These are phyloP conservation scores for Endocalyx cinctus DNA, from an alignment of 2,329 filamentous ascomycete genomes.

Conservation along the genomic window DNA sequence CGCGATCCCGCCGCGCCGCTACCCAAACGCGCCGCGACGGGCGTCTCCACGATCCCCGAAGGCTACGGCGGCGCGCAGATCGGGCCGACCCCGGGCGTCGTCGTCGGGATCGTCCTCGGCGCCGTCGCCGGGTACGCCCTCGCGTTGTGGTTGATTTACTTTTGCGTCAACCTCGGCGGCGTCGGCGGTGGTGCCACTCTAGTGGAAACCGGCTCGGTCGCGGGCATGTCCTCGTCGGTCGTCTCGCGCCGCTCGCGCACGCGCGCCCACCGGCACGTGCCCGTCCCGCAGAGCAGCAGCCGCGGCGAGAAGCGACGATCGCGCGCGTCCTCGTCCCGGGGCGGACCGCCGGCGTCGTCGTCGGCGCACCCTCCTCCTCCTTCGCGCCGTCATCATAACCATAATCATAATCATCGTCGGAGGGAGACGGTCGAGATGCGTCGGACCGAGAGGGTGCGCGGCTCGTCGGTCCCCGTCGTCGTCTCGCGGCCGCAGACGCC, in stretches of 20 bases:
- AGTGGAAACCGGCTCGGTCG: constrained; percentile 27
- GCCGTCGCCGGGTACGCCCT: constrained; percentile 38
- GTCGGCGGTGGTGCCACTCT: constrained; percentile 21
- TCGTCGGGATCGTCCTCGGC: constrained; percentile 31
- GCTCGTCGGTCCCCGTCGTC: constrained; percentile 5
- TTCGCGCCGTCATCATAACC: too few relatives aligned
- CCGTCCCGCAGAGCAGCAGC: too few relatives aligned
- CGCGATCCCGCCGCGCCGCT: too few relatives aligned
- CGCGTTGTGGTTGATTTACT: constrained; percentile 23
- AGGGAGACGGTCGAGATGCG: constrained; percentile 20
- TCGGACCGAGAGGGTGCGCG: constrained; percentile 20
- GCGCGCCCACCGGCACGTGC: constrained; percentile 11
- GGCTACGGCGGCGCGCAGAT: constrained; percentile 39
- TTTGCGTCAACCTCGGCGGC: constrained; percentile 22
- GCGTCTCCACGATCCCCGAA: constrained; percentile 35
- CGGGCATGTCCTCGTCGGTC: constrained; percentile 24
- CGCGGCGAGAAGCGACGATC: too few relatives aligned
- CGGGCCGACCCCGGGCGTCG: constrained; percentile 27
- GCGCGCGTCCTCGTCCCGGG: too few relatives aligned
- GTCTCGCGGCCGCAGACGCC: constrained; percentile 2
- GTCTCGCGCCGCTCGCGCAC: constrained; percentile 25
- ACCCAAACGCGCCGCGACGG: constrained; percentile 17
- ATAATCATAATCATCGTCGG: too few relatives aligned
- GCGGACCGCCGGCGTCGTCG: constrained; percentile 8
- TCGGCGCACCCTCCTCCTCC: constrained; percentile 1